phyloP scores from a whole-genome alignment of 139 green algal species.

The Chlorella sorokiniana region DNA sequence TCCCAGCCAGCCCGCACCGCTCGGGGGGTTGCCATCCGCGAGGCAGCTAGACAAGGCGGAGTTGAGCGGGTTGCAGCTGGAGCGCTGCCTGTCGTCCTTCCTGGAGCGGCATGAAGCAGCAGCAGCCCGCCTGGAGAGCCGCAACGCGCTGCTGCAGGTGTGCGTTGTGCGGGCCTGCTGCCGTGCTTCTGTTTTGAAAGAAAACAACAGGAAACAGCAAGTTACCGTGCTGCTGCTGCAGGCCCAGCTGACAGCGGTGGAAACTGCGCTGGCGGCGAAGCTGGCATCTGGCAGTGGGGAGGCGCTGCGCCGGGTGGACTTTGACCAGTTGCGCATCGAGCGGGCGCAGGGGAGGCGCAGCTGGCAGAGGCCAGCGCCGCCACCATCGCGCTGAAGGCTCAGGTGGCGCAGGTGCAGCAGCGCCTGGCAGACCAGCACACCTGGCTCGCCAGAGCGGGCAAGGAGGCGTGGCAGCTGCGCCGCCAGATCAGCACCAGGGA shows the following conservation, averaged over 20 bases:
- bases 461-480: neutral
- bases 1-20: neutral
- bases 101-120: constrained; percentile 68
- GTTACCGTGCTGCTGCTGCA: neutral
- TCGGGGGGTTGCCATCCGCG: neutral
- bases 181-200: neutral
- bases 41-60: neutral
- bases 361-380: neutral
- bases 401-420: neutral
- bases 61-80: constrained; percentile 63
- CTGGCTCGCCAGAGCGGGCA: neutral
- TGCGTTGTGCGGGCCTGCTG: neutral
- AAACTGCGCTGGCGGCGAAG: constrained; percentile 74
- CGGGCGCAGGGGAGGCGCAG: constrained; percentile 52
- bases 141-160: constrained; percentile 72
- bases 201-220: too few relatives aligned
- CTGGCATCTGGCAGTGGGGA: constrained; percentile 77
- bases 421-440: constrained; percentile 2
- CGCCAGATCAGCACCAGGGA: neutral
- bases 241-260: constrained; percentile 47
- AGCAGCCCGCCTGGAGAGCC: constrained; percentile 78
- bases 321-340: constrained; percentile 94
- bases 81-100: constrained; percentile 75
- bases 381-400: constrained; percentile 4
- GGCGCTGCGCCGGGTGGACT: constrained; percentile 82